Conservation (phyloP, 495 filamentous ascomycete species). For the Neurospora discreta region DNA sequence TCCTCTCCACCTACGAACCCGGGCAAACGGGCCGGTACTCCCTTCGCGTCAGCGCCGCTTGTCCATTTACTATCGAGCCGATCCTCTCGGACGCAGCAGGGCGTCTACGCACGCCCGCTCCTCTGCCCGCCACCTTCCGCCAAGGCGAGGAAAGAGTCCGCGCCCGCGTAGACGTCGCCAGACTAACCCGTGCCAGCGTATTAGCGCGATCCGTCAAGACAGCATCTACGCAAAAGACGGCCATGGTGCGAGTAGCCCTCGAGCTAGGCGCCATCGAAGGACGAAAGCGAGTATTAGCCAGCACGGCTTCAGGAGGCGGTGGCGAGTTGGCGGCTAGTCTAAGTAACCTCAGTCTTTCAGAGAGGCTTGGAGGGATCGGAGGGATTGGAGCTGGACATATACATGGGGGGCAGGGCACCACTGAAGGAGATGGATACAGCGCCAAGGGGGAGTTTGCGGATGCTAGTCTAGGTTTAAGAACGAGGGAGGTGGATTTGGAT, state of each 20-base stretch:
- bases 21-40: slow-evolving; percentile 65
- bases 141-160: slow-evolving; percentile 42
- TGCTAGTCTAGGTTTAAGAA: slow-evolving; percentile 54
- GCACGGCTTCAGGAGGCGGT: not conserved
- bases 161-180: slow-evolving; percentile 35
- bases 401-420: slow-evolving; percentile 35
- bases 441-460: slow-evolving; percentile 54
- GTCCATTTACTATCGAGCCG: slow-evolving; percentile 37
- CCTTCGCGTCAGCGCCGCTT: slow-evolving; percentile 55
- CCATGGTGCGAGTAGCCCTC: slow-evolving; percentile 33
- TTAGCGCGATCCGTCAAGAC: slow-evolving; percentile 18
- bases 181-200: slow-evolving; percentile 49
- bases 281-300: not conserved
- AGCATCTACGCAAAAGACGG: too few species aligned
- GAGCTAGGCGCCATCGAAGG: slow-evolving; percentile 41
- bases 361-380: not conserved
- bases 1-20: slow-evolving; percentile 79
- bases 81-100: slow-evolving; percentile 61
- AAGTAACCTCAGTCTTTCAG: not conserved
- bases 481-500: slow-evolving; percentile 58
- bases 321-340: not conserved
- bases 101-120: slow-evolving; percentile 42
- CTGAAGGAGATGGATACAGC: slow-evolving; percentile 34
- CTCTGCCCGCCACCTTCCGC: slow-evolving; percentile 21
- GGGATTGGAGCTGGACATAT: not conserved